These are phyloP conservation scores for Monascus ruber DNA, from an alignment of 2,329 filamentous ascomycete genomes.

Conservation along the genomic window DNA sequence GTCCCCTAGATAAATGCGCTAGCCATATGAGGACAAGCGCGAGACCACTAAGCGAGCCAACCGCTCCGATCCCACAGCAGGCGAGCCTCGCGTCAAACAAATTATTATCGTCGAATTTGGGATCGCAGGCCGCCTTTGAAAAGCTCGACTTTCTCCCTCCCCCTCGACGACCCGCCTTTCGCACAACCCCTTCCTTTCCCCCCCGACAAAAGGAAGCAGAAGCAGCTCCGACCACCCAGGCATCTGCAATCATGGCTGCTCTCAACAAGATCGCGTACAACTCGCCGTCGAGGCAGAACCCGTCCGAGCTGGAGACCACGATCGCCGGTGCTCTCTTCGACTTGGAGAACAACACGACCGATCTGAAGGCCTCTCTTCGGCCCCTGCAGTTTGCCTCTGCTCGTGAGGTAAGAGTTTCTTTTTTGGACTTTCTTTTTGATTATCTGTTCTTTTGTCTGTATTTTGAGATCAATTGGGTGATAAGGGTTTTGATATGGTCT, in stretches of 20 bases:
- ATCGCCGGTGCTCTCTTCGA: slow-evolving; percentile 97
- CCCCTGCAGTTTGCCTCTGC: slow-evolving; percentile 98
- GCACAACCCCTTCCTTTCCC: not conserved
- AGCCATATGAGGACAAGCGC: slow-evolving; percentile 7
- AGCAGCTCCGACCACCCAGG: slow-evolving; percentile 15
- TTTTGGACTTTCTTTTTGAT: slow-evolving; percentile 1
- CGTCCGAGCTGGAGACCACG: slow-evolving; percentile 93
- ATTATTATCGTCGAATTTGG: not conserved
- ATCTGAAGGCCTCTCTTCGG: slow-evolving; percentile 91
- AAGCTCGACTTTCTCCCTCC: not conserved
- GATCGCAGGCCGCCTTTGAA: no score
- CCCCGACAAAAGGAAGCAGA: not conserved
- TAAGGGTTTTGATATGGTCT: not conserved
- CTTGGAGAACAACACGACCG: slow-evolving; percentile 97
- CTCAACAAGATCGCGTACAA: slow-evolving; percentile 98
- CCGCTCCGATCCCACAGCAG: slow-evolving; percentile 16
- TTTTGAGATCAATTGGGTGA: not conserved
- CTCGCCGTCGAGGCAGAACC: slow-evolving; percentile 91
- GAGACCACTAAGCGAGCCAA: slow-evolving; percentile 8
- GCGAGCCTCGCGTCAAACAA: no score
- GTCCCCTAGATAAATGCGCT: slow-evolving; percentile 15
- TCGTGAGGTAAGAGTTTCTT: slow-evolving; percentile 72
- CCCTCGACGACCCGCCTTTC: no score
- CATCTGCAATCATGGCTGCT: slow-evolving; percentile 54
- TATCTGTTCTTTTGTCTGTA: not conserved